phyloP scores from a whole-genome alignment of 2,329 filamentous ascomycete species.

The Pyrenochaeta sp. region DNA sequence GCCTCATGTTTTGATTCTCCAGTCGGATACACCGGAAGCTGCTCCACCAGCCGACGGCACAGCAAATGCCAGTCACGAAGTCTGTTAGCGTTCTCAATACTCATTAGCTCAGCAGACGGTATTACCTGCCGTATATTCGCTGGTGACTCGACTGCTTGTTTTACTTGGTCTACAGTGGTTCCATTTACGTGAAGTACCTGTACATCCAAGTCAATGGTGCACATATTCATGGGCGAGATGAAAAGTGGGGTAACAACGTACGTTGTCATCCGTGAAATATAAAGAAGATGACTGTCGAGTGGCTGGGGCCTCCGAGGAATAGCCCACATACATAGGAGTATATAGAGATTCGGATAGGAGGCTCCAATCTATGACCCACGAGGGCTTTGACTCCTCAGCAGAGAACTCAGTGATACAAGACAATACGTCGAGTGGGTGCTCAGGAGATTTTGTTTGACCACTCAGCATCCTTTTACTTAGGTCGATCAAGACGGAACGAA shows the following conservation, averaged over 20 bases:
- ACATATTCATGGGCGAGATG: no score
- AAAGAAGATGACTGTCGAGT: not conserved
- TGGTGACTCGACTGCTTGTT: conserved; percentile 3
- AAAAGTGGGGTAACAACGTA: not conserved
- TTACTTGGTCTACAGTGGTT: conserved; percentile 1
- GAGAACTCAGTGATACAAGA: not conserved
- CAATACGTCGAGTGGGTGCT: not conserved
- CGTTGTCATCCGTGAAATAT: not conserved
- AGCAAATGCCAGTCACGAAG: not conserved
- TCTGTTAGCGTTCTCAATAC: not conserved
- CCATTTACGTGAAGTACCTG: conserved; percentile 1
- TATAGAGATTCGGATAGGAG: not conserved
- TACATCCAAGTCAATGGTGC: not conserved
- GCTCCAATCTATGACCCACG: conserved; percentile 2
- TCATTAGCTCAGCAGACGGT: not conserved
- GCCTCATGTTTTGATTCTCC: conserved; percentile 9
- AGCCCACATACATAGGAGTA: not conserved
- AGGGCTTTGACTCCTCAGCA: not conserved
- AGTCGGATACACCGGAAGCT: not conserved
- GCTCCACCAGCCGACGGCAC: not conserved
- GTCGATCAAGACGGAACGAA: not conserved
- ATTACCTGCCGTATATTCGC: not conserved
- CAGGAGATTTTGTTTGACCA: not conserved
- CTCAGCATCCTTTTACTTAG: not conserved
- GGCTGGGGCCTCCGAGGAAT: not conserved